Evolutionary conservation across 2,329 filamentous ascomycete species (phyloP).

Genomic region (Pleoardoris graminearum): DNA sequence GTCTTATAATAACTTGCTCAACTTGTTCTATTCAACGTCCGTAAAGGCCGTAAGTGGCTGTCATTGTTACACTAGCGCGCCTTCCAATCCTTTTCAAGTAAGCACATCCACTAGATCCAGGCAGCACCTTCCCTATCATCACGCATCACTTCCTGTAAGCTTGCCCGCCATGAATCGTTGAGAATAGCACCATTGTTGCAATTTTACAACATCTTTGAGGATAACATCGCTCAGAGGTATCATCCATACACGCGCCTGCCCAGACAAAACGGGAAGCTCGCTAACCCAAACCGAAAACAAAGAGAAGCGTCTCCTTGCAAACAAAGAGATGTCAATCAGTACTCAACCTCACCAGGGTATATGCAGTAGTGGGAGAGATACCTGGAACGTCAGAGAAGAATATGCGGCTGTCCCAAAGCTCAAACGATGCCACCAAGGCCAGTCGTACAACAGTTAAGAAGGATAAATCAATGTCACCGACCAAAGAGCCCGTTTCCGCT

Average conservation of each 20-base stretch:
- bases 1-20: no score
- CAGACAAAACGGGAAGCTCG: not conserved
- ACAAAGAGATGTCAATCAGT: not conserved
- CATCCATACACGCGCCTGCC: not conserved
- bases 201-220: not conserved
- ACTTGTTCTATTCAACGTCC: no score
- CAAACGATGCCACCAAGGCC: not conserved
- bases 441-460: conserved; percentile 9
- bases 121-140: not conserved
- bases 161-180: not conserved
- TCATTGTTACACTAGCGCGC: conserved; percentile 1
- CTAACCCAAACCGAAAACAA: not conserved
- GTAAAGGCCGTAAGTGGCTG: no score
- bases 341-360: not conserved
- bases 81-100: not conserved
- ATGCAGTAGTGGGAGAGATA: conserved; percentile 2
- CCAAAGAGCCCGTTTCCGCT: conserved; percentile 35
- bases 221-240: conserved; percentile 4
- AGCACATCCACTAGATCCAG: not conserved
- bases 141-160: not conserved
- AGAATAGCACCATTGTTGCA: not conserved
- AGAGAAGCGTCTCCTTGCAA: not conserved
- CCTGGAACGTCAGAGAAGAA: not conserved
- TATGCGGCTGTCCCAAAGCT: not conserved
- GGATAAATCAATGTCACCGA: conserved; percentile 22